These are phyloP conservation scores for Hanseniaspora valbyensis DNA, from an alignment of 805 yeast species.

Conservation along the genomic window DNA sequence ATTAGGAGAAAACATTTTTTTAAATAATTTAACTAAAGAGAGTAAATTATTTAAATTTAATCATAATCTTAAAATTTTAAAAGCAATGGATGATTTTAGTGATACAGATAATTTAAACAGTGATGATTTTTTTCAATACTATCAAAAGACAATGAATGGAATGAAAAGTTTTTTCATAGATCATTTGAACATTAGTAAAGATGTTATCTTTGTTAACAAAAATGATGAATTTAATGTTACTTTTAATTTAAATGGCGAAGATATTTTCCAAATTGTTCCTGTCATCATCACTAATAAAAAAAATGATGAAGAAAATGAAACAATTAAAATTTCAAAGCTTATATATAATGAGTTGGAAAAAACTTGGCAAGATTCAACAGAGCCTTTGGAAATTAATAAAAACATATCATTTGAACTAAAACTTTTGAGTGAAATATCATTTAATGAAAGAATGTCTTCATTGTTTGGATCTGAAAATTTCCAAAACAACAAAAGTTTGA, in stretches of 20 bases:
- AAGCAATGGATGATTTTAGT: constrained; percentile 23
- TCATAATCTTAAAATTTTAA: constrained; percentile 27
- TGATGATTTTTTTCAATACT: constrained; percentile 8
- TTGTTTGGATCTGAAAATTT: constrained; percentile 5
- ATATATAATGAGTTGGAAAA: neutral
- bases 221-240: constrained; percentile 6
- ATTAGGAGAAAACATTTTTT: constrained; percentile 23
- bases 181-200: neutral
- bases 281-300: neutral
- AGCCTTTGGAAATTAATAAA: neutral
- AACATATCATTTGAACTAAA: neutral
- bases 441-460: constrained; percentile 12
- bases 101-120: neutral
- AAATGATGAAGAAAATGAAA: neutral
- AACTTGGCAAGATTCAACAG: neutral
- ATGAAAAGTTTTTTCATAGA: neutral
- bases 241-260: neutral
- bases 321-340: neutral
- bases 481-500: constrained; percentile 12
- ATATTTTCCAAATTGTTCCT: neutral
- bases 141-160: neutral
- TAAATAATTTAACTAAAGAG: constrained; percentile 21
- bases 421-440: neutral
- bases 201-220: neutral
- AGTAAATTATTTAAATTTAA: constrained; percentile 26